Evolutionary conservation across 2,329 filamentous ascomycete species (phyloP), one percentile per base, ranked within the genome.

Genomic region (Aureobasidium subglaciale): DNA sequence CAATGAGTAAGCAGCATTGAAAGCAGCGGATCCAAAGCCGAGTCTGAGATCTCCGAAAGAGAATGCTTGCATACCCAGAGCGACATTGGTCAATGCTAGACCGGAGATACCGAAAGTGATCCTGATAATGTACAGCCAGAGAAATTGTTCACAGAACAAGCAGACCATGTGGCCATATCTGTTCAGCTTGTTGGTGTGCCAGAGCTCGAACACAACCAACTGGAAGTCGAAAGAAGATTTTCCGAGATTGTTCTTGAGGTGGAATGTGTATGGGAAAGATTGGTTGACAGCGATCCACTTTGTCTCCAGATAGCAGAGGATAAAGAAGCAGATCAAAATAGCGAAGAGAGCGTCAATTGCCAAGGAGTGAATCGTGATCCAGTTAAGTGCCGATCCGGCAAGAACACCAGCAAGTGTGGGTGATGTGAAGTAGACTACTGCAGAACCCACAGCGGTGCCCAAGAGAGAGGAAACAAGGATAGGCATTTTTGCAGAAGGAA

Each of bases 181-280:
- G 27, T 56, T 56, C 27, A 56, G 29, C 37, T 56, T 56, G 55
- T 56, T 52, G 9, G 55, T 56, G 30, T 56, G 55, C 55, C 55
- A 56, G 2, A 56, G 55, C 37, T 56, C 55, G 30, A 56, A 56
- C 3, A 56, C 55, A 8, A 56, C 55, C 20, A 50, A 30, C 11
- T 56, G 55, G 11, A 56, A 56, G 11, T 56, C 29, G n/a, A 56
- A 56, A 6, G 55, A 45, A 2, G 34, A 35, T 5, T 18, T 22
- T n/a, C 55, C 55, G 9, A 56, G 45, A 45, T 56, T 56, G 27
- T 46, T 49, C 55, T 56, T 56, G 16, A 56, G 35, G 22, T 56
- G 55, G 22, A 56, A 56, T 15, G 55, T 56, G 45, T 56, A 56
- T 8, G 55, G 55, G 4, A 56, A 56, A 10, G 55, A 56, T 56